Evolutionary conservation across 129 eudicot genomes (phyloP).

Genomic region (Mikania micrantha): DNA sequence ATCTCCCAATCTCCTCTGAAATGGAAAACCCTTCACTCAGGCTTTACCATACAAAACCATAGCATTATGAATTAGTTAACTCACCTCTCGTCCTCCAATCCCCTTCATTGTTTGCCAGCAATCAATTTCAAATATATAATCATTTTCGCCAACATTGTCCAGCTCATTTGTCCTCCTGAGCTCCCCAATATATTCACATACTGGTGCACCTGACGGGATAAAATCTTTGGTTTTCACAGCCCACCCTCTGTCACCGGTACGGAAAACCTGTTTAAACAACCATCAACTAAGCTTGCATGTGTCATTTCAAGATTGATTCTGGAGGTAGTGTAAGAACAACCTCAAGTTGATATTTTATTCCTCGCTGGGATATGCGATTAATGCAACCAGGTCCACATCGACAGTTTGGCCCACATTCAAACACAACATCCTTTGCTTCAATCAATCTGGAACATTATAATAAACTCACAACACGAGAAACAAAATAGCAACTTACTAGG

Average conservation of each 20-base stretch:
- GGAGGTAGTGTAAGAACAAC: neutral
- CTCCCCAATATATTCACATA: slow-evolving; percentile 42
- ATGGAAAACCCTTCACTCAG: neutral
- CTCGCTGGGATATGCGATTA: slow-evolving; percentile 39
- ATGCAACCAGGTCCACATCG: slow-evolving; percentile 42
- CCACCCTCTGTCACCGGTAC: slow-evolving; percentile 41
- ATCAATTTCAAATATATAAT: slow-evolving; percentile 43
- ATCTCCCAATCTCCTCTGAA: slow-evolving; percentile 36
- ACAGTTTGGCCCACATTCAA: slow-evolving; percentile 46
- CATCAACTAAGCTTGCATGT: neutral
- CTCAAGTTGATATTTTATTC: slow-evolving; percentile 38
- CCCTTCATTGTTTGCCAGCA: slow-evolving; percentile 40
- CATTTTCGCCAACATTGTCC: slow-evolving; percentile 30
- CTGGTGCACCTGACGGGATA: slow-evolving; percentile 41
- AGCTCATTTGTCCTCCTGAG: slow-evolving; percentile 35
- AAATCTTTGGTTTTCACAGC: slow-evolving; percentile 40
- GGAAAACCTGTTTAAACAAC: slow-evolving; percentile 26
- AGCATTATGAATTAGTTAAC: neutral
- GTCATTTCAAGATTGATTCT: neutral
- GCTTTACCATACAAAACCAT: neutral
- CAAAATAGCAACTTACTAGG: neutral
- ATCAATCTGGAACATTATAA: slow-evolving; percentile 26
- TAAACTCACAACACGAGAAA: neutral
- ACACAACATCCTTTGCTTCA: slow-evolving; percentile 42
- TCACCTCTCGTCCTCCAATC: slow-evolving; percentile 44